Base-by-base conservation (phyloP, 106 monocot species). In the Dendrobium officinale region DNA sequence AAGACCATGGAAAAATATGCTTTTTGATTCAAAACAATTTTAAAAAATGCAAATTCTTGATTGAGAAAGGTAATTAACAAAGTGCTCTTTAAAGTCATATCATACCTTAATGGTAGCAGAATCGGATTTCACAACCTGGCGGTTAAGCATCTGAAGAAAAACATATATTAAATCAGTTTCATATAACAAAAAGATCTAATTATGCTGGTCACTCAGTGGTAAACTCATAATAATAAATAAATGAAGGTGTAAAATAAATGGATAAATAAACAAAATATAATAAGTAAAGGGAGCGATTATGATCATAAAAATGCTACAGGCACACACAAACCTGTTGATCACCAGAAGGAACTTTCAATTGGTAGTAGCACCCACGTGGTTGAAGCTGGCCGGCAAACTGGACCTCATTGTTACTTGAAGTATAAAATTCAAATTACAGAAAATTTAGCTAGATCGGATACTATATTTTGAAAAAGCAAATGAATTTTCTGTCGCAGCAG, bases 81-180 rank as follows among this genome's bases (percentile, higher is more conserved):
- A 37, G 9, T 17, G 15, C 27, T 11, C 4, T 37, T 70, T 33
- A 74, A 43, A 74, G 42, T 4, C 20, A 77, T 11, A 75, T 42
- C 20, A 15, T 87, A 98, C 98, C 92, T 92, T 95, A 55, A 99
- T 95, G 59, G 99, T 86, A 54, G 99, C 99, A 73, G 95, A 95
- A 87, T 99, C 99, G 82, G 99, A 95, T 82, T 99, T 99, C 29
- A 99, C 89, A 55, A 99, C 99, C 80, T 99, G 99, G 20, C 99
- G 85, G 79, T 99, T 93, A 41, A 99, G 88, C 45, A 95, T 73
- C 99, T 99, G 86, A 73, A 77, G 10, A 13, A 75, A 66, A 76
- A 42, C 10, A 79, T 43, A 6, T 17, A 17, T 18, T 2, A 76
- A 49, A 51, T 48, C 45, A 51, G 10, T 47, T 26, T 17, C 76